Percentiles rank a stretch among this genome's conserved stretches.
Conservation (phyloP, 345 rosid genomes). For the Clausena lansium region DNA sequence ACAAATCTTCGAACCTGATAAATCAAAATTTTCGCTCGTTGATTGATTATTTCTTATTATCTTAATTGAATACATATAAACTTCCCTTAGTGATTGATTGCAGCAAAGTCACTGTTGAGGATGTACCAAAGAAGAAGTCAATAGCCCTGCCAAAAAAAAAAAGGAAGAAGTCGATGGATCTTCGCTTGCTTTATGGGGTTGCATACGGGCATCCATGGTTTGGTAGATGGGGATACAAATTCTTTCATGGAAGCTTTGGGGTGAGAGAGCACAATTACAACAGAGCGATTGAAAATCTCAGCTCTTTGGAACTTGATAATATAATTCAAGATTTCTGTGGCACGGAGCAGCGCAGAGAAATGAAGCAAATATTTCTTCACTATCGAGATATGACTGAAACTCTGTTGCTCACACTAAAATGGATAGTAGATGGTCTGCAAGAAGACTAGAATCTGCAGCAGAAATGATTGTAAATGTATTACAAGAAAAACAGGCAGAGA, state of each 20-base stretch:
- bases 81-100: neutral
- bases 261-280: constrained; percentile 55
- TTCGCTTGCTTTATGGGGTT: constrained; percentile 70
- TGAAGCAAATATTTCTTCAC: constrained; percentile 44
- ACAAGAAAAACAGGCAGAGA: constrained; percentile 47
- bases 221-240: constrained; percentile 86
- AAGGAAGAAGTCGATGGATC: no score
- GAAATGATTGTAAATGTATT: constrained; percentile 66
- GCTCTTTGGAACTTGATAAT: constrained; percentile 53
- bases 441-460: constrained; percentile 75
- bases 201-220: constrained; percentile 93
- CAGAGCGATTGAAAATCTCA: constrained; percentile 61
- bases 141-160: no score
- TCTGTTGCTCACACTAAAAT: constrained; percentile 47
- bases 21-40: neutral
- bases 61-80: no score
- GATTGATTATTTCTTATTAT: no score
- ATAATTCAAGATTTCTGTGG: constrained; percentile 43
- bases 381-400: constrained; percentile 68
- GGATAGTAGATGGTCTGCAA: constrained; percentile 82
- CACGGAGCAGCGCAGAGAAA: constrained; percentile 26
- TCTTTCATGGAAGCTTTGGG: constrained; percentile 74
- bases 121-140: constrained; percentile 60
- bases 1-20: constrained; percentile 56
- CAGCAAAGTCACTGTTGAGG: constrained; percentile 75